Base-by-base conservation (phyloP, 257 asterid genomes). In the Solanum pennellii region DNA sequence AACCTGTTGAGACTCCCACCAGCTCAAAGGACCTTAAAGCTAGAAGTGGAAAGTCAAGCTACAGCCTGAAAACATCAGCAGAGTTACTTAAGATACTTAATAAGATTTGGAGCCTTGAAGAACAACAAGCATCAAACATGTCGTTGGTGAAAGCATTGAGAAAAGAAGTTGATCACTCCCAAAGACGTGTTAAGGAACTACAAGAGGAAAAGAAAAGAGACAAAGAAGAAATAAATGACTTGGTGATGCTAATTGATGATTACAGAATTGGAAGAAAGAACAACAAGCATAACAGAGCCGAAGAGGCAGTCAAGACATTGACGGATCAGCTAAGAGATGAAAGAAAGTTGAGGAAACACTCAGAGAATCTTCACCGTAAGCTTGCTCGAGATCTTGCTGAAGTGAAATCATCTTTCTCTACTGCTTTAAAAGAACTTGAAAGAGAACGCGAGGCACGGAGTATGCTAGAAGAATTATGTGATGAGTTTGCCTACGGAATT, bases 71-170 rank as follows among this genome's bases (percentile, higher is more conserved):
- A 91, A 94, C 97, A 42, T 94, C 99, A 25, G 92, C 96, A 0
- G 99, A 95, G 93, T 92, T 96, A 27, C 94, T 95, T 23, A 93
- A 92, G 88, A 95, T 96, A 37, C 95, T 96, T 75, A 95, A 96
- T 39, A 91, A 96, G 90, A 94, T 96, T 27, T 96, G 98, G 98
- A 95, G 91, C 88, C 99, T 96, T 18, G 99, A 96, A 93, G 98
- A 96, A 86, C 94, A 93, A 84, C 95, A 94, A 33, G 90, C 91
- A 7, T 86, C 96, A 59, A 94, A 94, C 88, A 91, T 92, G 87
- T 93, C 94, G 9, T 88, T 94, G 77, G 93, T 94, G 20, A 92
- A 93, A 88, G 92, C 94, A 23, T 90, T 94, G 87, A 90, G 88
- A 89, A 90, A 75, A 86, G 97, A 96, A 88, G 90, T 94, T n/a